Conservation (phyloP, 2,329 filamentous ascomycete species). For the Trichoderma sp. region DNA sequence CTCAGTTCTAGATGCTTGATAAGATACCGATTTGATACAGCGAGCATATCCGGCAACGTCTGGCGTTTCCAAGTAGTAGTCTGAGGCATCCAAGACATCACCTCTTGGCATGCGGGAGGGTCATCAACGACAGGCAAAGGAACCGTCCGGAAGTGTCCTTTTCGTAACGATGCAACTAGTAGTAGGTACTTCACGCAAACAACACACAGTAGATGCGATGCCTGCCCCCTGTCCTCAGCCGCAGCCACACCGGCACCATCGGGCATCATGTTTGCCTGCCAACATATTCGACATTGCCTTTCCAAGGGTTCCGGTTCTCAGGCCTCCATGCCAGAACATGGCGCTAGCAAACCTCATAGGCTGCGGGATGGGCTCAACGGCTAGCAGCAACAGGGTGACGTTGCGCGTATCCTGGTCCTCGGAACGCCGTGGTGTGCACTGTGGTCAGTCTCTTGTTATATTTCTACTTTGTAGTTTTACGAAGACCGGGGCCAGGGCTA, state of each 20-base stretch:
- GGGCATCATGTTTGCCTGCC: neutral
- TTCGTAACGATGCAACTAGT: neutral
- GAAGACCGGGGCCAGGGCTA: no score
- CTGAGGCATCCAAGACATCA: neutral
- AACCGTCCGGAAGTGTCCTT: neutral
- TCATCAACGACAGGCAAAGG: no score
- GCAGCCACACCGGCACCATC: constrained; percentile 18
- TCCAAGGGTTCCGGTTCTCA: no score
- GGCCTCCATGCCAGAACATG: neutral
- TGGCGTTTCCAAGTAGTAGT: neutral
- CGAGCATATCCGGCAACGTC: no score
- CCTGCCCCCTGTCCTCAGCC: constrained; percentile 13
- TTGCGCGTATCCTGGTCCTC: neutral
- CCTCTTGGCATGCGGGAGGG: no score
- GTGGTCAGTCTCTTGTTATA: neutral
- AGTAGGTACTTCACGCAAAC: no score
- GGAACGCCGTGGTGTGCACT: neutral
- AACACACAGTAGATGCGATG: constrained; percentile 5
- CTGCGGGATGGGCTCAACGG: constrained; percentile 2
- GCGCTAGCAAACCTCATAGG: neutral
- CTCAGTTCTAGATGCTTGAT: no score
- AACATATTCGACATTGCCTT: neutral
- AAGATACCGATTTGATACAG: no score
- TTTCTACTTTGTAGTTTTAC: neutral
- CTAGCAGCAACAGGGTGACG: neutral